Base-by-base conservation (phyloP, 2,329 filamentous ascomycete genomes). In the Xylaria sp. region DNA sequence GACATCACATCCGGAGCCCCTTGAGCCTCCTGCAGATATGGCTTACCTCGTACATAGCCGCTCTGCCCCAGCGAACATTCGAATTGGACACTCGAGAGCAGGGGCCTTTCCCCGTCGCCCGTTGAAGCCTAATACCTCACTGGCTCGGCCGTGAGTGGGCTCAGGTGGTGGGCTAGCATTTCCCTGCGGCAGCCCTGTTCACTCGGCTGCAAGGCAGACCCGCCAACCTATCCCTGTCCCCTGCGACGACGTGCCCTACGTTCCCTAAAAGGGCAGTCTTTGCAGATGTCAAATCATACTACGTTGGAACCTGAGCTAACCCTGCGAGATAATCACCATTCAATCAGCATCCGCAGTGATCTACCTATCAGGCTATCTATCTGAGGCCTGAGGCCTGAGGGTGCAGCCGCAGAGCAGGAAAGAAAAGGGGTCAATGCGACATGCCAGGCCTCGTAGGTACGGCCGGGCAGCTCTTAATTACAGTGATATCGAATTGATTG, bases 51-150 rank as follows among this genome's bases (percentile, higher is more conserved):
- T n/a, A n/a, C n/a, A n/a, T n/a, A n/a, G n/a, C n/a, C 29, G 11
- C 29, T 34, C 16, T 13, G 48, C 18, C 49, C 44, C 34, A 43
- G 49, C 21, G 54, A 55, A 44, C 37, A 21, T 48, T 48, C 37
- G 48, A 50, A 50, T 50, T 47, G 50, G 46, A 45, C 38, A 49
- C 39, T 53, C 48, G 52, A 55, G 34, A 55, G 34, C 46, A 50
- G 54, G 48, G 55, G 53, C 47, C 41, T 39, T 53, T 39, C 48
- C n/a, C n/a, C n/a, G n/a, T n/a, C n/a, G n/a, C n/a, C 56, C 48
- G 16, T 34, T 34, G 29, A 34, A 34, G 29, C 29, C 29, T 13
- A 34, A 34, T 13, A 13, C n/a, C n/a, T n/a, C n/a, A n/a, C n/a
- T 13, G 29, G 5, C 29, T 56, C 47, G 44, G 50, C 52, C n/a